A percentile compares a stretch with the other conserved stretches of the same genome.
Evolutionary conservation across 495 filamentous ascomycete species (phyloP).

Genomic region (Terfezia boudieri): DNA sequence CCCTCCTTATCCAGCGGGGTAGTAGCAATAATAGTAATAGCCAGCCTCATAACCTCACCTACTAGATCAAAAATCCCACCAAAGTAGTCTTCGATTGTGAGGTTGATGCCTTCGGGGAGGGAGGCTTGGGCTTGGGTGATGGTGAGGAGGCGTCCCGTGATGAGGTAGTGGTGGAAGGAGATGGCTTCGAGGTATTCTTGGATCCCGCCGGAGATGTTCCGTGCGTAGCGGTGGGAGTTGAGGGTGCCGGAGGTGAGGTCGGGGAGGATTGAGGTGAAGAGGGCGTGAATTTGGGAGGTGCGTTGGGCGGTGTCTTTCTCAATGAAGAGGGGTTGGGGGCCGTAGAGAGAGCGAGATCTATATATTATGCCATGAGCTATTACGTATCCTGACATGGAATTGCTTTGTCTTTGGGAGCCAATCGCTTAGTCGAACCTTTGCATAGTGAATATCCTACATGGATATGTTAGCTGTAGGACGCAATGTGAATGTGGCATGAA

Average conservation of each 20-base stretch:
- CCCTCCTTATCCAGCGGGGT: slow-evolving; percentile 28
- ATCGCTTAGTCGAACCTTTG: slow-evolving; percentile 37
- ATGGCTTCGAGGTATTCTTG: slow-evolving; percentile 87
- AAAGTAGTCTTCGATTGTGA: slow-evolving; percentile 70
- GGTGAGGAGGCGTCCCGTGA: slow-evolving; percentile 48
- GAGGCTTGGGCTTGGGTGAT: slow-evolving; percentile 30
- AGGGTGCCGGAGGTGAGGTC: slow-evolving; percentile 43
- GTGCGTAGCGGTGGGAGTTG: slow-evolving; percentile 63
- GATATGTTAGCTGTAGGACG: slow-evolving; percentile 3
- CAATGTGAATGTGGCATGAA: neutral
- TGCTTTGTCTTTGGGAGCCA: neutral
- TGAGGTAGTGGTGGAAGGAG: slow-evolving; percentile 69
- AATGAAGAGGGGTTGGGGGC: slow-evolving; percentile 20
- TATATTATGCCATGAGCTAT: neutral
- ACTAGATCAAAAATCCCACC: slow-evolving; percentile 82
- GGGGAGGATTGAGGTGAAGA: slow-evolving; percentile 40
- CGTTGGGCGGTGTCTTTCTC: slow-evolving; percentile 40
- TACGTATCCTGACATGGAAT: neutral
- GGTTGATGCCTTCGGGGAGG: slow-evolving; percentile 31
- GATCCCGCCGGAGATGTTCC: slow-evolving; percentile 50
- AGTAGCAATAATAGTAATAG: slow-evolving; percentile 56
- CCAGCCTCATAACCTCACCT: slow-evolving; percentile 91
- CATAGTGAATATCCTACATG: slow-evolving; percentile 62
- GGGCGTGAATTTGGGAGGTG: slow-evolving; percentile 40
- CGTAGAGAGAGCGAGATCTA: neutral